A percentile compares a stretch with the other conserved stretches of the same genome.
phyloP scores from a whole-genome alignment of 2,329 filamentous ascomycete genomes.

The Sphaerulina vaccinii region DNA sequence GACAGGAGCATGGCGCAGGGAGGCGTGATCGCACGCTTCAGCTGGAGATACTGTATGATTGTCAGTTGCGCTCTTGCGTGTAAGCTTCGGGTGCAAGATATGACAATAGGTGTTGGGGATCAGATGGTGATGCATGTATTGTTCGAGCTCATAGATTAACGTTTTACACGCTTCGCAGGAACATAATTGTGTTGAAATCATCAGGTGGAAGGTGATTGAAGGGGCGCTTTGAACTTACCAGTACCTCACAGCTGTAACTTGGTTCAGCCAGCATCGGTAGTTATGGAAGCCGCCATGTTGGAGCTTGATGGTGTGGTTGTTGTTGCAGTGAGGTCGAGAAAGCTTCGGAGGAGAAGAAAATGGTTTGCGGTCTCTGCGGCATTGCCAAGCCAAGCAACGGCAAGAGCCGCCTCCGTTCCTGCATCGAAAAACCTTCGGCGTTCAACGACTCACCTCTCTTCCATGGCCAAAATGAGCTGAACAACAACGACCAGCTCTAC shows the following conservation, averaged over 20 bases:
- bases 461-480: conserved; percentile 22
- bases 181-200: conserved; percentile 37
- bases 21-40: no score
- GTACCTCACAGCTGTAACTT: not conserved
- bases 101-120: conserved; percentile 22
- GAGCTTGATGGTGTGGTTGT: conserved; percentile 3
- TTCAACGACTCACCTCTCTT: not conserved
- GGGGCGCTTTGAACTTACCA: conserved; percentile 18
- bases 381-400: conserved; percentile 6
- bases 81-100: not conserved
- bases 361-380: no score
- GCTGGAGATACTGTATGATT: not conserved
- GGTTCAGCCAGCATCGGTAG: not conserved
- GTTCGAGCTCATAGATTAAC: conserved; percentile 29
- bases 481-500: conserved; percentile 14
- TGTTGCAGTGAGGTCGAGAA: conserved; percentile 8
- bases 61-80: not conserved
- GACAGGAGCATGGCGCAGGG: no score
- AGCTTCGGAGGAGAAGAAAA: no score
- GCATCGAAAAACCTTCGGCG: conserved; percentile 2
- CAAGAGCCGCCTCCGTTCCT: conserved; percentile 1
- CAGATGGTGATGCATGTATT: conserved; percentile 46
- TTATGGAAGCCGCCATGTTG: not conserved
- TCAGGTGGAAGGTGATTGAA: conserved; percentile 21
- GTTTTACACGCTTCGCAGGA: conserved; percentile 40